These are phyloP conservation scores for Tolypocladium endophyticum DNA, from an alignment of 2,329 filamentous ascomycete species.

Conservation along the genomic window DNA sequence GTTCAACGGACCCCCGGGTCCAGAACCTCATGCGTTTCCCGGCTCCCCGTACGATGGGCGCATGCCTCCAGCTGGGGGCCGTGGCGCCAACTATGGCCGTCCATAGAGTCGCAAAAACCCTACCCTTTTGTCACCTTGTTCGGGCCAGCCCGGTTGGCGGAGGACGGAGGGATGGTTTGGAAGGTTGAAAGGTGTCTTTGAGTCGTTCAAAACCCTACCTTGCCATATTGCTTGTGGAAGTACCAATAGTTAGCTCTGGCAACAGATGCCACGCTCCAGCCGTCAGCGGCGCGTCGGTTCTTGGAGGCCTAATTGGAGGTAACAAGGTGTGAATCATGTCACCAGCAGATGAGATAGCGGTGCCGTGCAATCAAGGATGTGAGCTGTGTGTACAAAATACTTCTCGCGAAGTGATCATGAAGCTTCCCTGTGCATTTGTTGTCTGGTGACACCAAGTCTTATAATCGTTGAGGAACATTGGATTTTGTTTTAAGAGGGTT, in stretches of 20 bases:
- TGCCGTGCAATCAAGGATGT: background rate
- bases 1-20: conserved; percentile 41
- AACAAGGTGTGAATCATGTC: background rate
- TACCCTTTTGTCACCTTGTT: background rate
- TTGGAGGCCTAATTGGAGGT: conserved; percentile 1
- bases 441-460: background rate
- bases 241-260: background rate
- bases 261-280: background rate
- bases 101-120: conserved; percentile 8
- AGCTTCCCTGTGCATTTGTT: too few species aligned
- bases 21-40: conserved; percentile 35
- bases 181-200: background rate
- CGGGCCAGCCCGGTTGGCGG: background rate
- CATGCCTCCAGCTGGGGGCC: conserved; percentile 37
- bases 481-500: background rate
- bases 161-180: background rate
- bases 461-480: background rate
- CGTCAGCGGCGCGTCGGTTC: background rate
- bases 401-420: background rate
- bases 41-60: conserved; percentile 43
- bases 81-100: conserved; percentile 22
- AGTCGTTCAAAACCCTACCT: background rate
- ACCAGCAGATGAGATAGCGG: background rate
- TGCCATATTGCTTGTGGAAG: background rate
- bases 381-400: background rate